These are phyloP conservation scores for Piromyces finnis DNA, from an alignment of 192 early-diverging fungal genomes.

Conservation along the genomic window DNA sequence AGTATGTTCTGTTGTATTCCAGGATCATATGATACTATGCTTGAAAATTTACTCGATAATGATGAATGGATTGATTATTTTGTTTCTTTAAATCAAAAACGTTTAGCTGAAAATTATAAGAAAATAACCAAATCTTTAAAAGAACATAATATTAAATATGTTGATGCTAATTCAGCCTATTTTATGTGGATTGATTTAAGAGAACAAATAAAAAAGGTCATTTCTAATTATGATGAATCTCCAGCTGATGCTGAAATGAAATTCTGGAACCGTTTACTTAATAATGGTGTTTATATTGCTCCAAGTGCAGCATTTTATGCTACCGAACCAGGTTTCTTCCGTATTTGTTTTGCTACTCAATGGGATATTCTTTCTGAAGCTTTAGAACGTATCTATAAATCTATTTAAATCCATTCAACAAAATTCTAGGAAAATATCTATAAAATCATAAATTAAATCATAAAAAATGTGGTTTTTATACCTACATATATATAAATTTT, in stretches of 20 bases:
- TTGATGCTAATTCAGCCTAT: constrained; percentile 46
- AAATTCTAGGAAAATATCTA: too few relatives aligned
- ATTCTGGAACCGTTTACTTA: constrained; percentile 2
- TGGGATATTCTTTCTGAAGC: constrained; percentile 20
- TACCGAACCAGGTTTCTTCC: constrained; percentile 37
- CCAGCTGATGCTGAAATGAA: not conserved
- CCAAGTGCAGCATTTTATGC: constrained; percentile 47
- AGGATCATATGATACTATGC: constrained; percentile 30
- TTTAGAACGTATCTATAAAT: constrained; percentile 20
- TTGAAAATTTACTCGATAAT: constrained; percentile 35
- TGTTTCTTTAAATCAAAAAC: constrained; percentile 31
- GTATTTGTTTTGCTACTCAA: constrained; percentile 36
- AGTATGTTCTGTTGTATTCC: constrained; percentile 42
- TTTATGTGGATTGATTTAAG: constrained; percentile 51
- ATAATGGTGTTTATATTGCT: constrained; percentile 42
- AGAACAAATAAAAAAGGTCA: constrained; percentile 4
- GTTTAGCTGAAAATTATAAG: constrained; percentile 30
- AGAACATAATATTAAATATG: constrained; percentile 21
- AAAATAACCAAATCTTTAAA: constrained; percentile 15
- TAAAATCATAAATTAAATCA: too few relatives aligned
- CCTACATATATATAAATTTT: too few relatives aligned
- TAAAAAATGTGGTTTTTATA: too few relatives aligned
- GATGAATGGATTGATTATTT: constrained; percentile 31
- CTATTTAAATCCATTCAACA: too few relatives aligned
- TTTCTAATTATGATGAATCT: not conserved